Percentiles rank a stretch among this genome's conserved stretches.
phyloP scores from a whole-genome alignment of 331 rosid genomes.

The Arachis monticola region DNA sequence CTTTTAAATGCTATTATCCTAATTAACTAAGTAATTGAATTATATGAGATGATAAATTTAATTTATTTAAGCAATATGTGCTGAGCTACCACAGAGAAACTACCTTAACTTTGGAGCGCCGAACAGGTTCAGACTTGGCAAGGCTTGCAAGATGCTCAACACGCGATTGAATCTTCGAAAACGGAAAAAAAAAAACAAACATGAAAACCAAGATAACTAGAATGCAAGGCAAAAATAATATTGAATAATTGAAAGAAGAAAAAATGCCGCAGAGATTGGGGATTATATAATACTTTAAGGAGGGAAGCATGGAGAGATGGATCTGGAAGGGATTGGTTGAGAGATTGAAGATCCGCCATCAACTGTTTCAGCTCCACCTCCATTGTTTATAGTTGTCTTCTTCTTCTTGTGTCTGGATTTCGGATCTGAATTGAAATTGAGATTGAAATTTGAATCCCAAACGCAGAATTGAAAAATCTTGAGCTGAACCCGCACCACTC shows the following conservation, averaged over 20 bases:
- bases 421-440: not conserved
- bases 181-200: not conserved
- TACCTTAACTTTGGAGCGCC: slow-evolving; percentile 86
- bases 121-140: slow-evolving; percentile 57
- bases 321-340: no score
- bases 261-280: not conserved
- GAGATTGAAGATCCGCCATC: slow-evolving; percentile 70
- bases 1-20: no score
- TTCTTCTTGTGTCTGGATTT: no score
- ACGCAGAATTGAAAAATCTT: no score
- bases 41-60: no score
- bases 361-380: slow-evolving; percentile 73
- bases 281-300: no score
- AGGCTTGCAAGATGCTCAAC: slow-evolving; percentile 62
- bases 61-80: no score
- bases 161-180: slow-evolving; percentile 67
- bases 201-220: slow-evolving; percentile 5
- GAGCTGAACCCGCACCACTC: no score
- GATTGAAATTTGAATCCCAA: no score
- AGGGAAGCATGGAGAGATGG: no score
- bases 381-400: slow-evolving; percentile 40
- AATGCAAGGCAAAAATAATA: not conserved
- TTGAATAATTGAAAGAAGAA: slow-evolving; percentile 7
- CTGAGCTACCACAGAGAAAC: not conserved
- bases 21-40: no score